Base-by-base conservation (phyloP, 2,329 filamentous ascomycete species). In the Aureobasidium sp. region DNA sequence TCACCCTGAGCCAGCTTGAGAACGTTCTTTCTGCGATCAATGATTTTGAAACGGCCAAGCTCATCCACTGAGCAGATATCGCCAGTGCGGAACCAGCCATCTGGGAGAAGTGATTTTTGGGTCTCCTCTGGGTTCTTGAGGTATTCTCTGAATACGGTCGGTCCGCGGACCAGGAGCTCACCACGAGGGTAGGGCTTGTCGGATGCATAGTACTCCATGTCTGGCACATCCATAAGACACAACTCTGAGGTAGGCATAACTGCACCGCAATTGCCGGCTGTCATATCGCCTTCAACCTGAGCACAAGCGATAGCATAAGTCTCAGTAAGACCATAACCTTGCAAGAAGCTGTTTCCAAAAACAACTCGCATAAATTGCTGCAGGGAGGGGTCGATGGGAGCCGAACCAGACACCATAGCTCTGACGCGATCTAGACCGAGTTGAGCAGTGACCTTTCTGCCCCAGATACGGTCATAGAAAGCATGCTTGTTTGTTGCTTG, bases 21-120 rank as follows among this genome's bases (percentile, higher is more conserved):
- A n/a, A 99, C 90, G 77, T 97, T 97, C 88, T 99, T 99, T 78
- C 92, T 88, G 70, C 94, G 92, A 76, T 99, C 94, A 70, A 99
- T 88, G 75, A 99, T 96, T 76, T 85, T 87, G 80, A 97, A 88
- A 64, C 92, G 90, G 65, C 94, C 94, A 71, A 89, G 76, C 67
- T 86, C 86, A 75, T 99, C 94, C 27, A 99, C 81, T 66, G 87
- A 84, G 71, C 86, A 90, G 67, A 99, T 93, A 70, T 99, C 94
- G 61, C 94, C 94, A 0, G 92, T 97, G 73, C 89, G 89, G 84
- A 99, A 97, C 94, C 94, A 99, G 65, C 94, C 94, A 67, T 97
- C 92, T 36, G 87, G 79, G 9, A 93, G 90, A 50, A 97, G 80
- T 0, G 87, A 81, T 76, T 94, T 94, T 63, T 80, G 77, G 1